These are phyloP conservation scores for Pistacia integerrima DNA, from an alignment of 345 rosid species.

Conservation along the genomic window DNA sequence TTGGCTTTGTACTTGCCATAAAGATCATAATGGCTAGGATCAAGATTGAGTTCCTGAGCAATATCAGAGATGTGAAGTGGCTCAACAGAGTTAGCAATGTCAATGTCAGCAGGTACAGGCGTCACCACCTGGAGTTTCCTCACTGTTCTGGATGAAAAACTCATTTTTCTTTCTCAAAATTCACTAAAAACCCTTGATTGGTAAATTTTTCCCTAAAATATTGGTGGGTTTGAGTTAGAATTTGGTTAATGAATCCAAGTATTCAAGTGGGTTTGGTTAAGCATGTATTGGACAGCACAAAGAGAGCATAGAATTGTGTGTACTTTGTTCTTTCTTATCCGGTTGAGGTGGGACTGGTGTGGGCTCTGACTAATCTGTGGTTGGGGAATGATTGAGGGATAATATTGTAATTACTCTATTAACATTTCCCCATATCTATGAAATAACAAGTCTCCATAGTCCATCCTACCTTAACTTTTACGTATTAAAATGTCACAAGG, in stretches of 20 bases:
- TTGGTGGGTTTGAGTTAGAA: neutral
- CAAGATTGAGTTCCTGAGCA: conserved; percentile 72
- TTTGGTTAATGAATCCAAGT: neutral
- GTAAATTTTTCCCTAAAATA: neutral
- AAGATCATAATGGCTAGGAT: conserved; percentile 78
- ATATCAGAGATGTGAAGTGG: conserved; percentile 87
- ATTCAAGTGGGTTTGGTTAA: no score
- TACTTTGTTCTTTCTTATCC: neutral
- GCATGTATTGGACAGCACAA: neutral
- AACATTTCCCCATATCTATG: no score
- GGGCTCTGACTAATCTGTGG: no score
- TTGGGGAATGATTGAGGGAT: no score
- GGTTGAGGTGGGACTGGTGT: neutral
- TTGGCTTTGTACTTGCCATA: conserved; percentile 96
- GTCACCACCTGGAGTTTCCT: conserved; percentile 76
- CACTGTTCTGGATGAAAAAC: conserved; percentile 39
- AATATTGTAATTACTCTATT: no score
- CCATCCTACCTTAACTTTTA: no score
- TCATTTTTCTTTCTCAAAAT: conserved; percentile 31
- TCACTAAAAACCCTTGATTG: no score
- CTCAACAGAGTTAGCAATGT: conserved; percentile 85
- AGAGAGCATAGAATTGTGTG: conserved; percentile 3
- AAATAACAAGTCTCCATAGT: no score
- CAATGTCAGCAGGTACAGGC: conserved; percentile 96
- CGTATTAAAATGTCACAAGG: no score